These are phyloP conservation scores for Ulmus americana DNA, from an alignment of 331 rosid genomes.

Conservation along the genomic window DNA sequence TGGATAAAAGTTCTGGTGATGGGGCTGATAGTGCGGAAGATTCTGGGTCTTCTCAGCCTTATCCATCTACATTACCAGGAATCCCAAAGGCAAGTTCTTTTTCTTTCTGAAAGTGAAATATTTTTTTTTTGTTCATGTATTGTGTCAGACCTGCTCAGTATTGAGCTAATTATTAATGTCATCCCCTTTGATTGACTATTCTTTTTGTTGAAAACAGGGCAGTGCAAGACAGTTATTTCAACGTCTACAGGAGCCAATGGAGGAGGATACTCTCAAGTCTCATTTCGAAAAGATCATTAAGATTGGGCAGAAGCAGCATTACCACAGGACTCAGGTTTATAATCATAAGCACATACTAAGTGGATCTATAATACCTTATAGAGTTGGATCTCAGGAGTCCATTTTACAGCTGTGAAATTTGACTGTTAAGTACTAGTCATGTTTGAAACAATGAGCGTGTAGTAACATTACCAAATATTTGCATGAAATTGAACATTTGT, in stretches of 20 bases:
- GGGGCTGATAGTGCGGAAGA: slow-evolving; percentile 99
- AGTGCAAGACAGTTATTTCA: slow-evolving; percentile 97
- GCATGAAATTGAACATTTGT: not conserved
- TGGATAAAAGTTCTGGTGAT: slow-evolving; percentile 85
- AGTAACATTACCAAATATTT: not conserved
- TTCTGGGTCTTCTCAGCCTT: slow-evolving; percentile 96
- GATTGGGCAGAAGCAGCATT: slow-evolving; percentile 82
- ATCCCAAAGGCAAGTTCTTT: slow-evolving; percentile 81
- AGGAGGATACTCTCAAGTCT: slow-evolving; percentile 82
- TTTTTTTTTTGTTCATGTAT: slow-evolving; percentile 1
- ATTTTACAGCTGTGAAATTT: no score
- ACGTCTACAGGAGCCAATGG: slow-evolving; percentile 93
- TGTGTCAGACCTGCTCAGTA: not conserved
- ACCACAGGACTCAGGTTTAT: slow-evolving; percentile 74
- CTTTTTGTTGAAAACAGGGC: slow-evolving; percentile 55
- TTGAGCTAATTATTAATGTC: slow-evolving; percentile 8
- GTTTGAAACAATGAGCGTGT: not conserved
- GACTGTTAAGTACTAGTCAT: no score
- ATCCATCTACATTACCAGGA: slow-evolving; percentile 94
- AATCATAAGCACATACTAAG: slow-evolving; percentile 5
- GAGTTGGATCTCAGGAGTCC: no score
- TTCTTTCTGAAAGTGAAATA: not conserved
- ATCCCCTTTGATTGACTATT: slow-evolving; percentile 22
- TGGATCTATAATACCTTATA: no score
- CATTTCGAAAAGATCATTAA: slow-evolving; percentile 89